Base-by-base conservation (phyloP, 2,329 filamentous ascomycete genomes). In the Thelonectria olida region DNA sequence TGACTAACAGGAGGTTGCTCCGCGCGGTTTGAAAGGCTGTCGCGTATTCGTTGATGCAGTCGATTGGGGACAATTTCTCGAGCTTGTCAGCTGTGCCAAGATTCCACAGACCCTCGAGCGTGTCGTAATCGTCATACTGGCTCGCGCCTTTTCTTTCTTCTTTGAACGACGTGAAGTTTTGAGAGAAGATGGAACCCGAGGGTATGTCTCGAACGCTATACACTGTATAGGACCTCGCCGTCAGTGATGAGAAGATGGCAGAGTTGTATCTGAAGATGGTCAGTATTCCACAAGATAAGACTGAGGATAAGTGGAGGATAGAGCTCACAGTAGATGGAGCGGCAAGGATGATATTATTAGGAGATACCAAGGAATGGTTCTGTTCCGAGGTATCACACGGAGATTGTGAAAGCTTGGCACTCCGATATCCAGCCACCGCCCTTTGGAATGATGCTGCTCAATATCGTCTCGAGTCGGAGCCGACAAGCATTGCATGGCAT, bases 401-500 rank as follows among this genome's bases (percentile, higher is more conserved):
- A 67, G 19, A 25, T 69, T 67, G 2, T 64, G 61, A 4, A 66
- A 22, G 4, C 62, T 69, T 1, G 61, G 62, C 2, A 69, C 45
- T 0, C 68, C 68, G 7, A 68, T 65, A n/a, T 70, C 67, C 9
- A 69, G 41, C 67, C 65, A 68, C 3, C 25, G 31, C 6, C 48
- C 17, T 4, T 23, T 42, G 0, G 41, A 28, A 22, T 70, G 68
- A 0, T 61, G 62, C 3, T 51, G 36, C 23, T 78, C 67, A 7
- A 79, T 55, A 17, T 77, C 69, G 0, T 42, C 45, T 1, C 76
- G 65, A 1, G 76, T 77, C 1, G 75, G 77, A 0, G 75, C 74
- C 4, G 69, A 69, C 3, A 75, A 64, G 2, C 72, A 66, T 34
- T 78, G 76, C 72, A 77, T 77, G 36, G 72, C 74, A 36, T 75